Conservation (phyloP, 495 filamentous ascomycete species). For the Achaetomiella virescens region DNA sequence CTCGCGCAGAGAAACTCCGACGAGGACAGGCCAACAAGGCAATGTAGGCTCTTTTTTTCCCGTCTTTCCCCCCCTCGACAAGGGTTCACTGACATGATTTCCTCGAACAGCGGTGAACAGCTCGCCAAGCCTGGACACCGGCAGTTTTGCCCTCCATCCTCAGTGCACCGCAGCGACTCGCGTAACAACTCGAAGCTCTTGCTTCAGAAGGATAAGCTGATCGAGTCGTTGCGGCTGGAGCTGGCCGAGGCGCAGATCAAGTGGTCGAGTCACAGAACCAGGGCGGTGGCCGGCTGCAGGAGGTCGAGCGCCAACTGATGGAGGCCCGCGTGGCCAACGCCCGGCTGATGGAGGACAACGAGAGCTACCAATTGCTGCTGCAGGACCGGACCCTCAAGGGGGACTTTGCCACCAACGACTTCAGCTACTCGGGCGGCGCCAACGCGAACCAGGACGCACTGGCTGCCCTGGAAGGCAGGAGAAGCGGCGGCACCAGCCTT, state of each 20-base stretch:
- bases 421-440: constrained; percentile 57
- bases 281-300: constrained; percentile 74
- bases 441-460: constrained; percentile 51
- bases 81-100: constrained; percentile 9
- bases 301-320: constrained; percentile 80
- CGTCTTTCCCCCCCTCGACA: not conserved
- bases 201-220: constrained; percentile 91
- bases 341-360: constrained; percentile 94
- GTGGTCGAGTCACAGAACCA: constrained; percentile 90
- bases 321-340: constrained; percentile 93
- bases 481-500: constrained; percentile 55
- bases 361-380: constrained; percentile 91
- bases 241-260: constrained; percentile 94
- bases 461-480: constrained; percentile 49
- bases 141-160: constrained; percentile 86
- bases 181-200: constrained; percentile 81
- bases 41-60: constrained; percentile 50
- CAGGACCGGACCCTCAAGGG: constrained; percentile 91
- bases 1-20: constrained; percentile 67
- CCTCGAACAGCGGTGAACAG: constrained; percentile 43
- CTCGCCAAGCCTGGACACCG: constrained; percentile 52
- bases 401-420: constrained; percentile 78
- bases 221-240: constrained; percentile 85
- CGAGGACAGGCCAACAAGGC: constrained; percentile 57
- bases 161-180: constrained; percentile 72